Percentiles rank a stretch among this genome's conserved stretches.
Conservation (phyloP, 345 rosid species). For the Lagerstroemia speciosa region DNA sequence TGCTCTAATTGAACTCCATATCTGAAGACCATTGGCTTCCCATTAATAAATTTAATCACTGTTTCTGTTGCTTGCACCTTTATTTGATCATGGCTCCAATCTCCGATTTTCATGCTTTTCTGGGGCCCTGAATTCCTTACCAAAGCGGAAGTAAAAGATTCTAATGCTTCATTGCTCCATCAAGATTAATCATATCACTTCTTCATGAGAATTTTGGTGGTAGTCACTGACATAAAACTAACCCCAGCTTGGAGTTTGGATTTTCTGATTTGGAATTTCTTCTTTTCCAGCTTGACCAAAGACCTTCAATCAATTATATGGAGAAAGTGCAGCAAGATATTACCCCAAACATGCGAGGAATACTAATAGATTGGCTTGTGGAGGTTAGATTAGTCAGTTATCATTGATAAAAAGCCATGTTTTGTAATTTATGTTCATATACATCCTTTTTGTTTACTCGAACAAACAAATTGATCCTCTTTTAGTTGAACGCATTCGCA, state of each 20-base stretch:
- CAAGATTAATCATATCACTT: background rate
- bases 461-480: background rate
- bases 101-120: no score
- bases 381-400: slow-evolving; percentile 44
- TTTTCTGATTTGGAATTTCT: slow-evolving; percentile 10
- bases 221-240: background rate
- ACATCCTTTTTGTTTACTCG: background rate
- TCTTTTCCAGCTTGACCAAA: slow-evolving; percentile 54
- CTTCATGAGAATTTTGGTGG: background rate
- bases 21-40: background rate
- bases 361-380: slow-evolving; percentile 87
- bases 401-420: background rate
- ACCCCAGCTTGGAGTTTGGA: background rate
- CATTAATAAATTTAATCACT: background rate
- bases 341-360: slow-evolving; percentile 64
- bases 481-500: background rate
- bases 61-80: background rate
- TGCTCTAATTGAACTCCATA: no score
- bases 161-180: no score
- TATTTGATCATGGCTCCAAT: background rate
- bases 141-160: background rate
- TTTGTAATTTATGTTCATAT: background rate
- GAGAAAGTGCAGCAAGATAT: slow-evolving; percentile 64
- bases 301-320: slow-evolving; percentile 71
- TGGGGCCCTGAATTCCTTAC: background rate